phyloP scores from a whole-genome alignment of 805 yeast genomes.

The Lipomyces orientalis region DNA sequence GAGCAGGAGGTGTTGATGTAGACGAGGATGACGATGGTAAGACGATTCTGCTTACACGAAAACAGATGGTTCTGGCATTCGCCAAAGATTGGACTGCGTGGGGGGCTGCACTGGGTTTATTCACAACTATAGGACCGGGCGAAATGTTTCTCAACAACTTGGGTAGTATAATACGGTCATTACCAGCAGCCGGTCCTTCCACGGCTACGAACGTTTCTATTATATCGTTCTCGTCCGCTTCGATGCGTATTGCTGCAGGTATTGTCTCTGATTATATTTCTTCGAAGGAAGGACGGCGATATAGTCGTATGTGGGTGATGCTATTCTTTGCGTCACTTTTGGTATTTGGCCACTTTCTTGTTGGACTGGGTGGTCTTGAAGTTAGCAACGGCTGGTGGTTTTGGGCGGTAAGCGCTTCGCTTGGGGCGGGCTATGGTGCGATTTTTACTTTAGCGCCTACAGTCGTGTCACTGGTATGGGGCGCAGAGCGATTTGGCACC shows the following conservation, averaged over 20 bases:
- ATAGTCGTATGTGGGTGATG: slow-evolving; percentile 45
- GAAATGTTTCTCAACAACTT: slow-evolving; percentile 85
- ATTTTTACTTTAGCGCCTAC: slow-evolving; percentile 87
- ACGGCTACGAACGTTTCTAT: slow-evolving; percentile 55
- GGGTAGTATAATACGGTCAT: slow-evolving; percentile 67
- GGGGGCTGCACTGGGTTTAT: slow-evolving; percentile 64
- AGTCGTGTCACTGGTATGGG: slow-evolving; percentile 82
- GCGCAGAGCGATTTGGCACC: slow-evolving; percentile 84
- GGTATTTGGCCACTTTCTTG: slow-evolving; percentile 39
- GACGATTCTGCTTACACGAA: slow-evolving; percentile 44
- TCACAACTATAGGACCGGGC: slow-evolving; percentile 78
- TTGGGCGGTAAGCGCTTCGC: slow-evolving; percentile 52
- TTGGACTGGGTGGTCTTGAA: slow-evolving; percentile 29
- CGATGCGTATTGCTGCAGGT: slow-evolving; percentile 71
- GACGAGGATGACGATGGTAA: slow-evolving; percentile 36
- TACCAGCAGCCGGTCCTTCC: slow-evolving; percentile 42
- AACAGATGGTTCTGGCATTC: slow-evolving; percentile 42
- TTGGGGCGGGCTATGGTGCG: slow-evolving; percentile 82
- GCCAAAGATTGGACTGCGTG: slow-evolving; percentile 66
- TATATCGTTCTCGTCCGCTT: slow-evolving; percentile 71
- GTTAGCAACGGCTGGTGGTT: slow-evolving; percentile 37
- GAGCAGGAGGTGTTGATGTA: slow-evolving; percentile 38
- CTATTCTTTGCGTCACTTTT: slow-evolving; percentile 46
- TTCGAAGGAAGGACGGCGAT: slow-evolving; percentile 40
- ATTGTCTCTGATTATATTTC: slow-evolving; percentile 66